Evolutionary conservation across 2,329 filamentous ascomycete genomes (phyloP).

Genomic region (Fusarium musae): DNA sequence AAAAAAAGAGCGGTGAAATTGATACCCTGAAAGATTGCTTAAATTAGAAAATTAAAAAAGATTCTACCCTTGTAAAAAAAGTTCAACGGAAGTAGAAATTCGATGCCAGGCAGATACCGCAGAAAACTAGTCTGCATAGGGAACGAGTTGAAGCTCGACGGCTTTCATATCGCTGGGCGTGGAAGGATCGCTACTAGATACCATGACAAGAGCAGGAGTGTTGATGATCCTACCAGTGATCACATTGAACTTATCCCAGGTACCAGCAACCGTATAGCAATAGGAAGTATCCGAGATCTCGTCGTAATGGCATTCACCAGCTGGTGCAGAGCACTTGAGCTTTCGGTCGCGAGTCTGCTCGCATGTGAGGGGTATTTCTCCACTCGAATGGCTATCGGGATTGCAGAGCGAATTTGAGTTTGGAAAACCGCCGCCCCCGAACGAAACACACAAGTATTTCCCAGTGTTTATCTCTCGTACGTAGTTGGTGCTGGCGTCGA

Average conservation of each 20-base stretch:
- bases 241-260: neutral
- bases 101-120: fast-evolving
- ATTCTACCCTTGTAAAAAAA: fast-evolving
- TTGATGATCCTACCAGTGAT: neutral
- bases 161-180: neutral
- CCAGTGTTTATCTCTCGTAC: neutral
- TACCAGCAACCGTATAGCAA: neutral
- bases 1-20: neutral
- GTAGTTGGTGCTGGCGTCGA: neutral
- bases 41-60: neutral
- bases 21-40: too few relatives aligned
- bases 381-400: fast-evolving
- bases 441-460: neutral
- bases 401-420: neutral
- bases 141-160: neutral
- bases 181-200: neutral
- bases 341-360: neutral
- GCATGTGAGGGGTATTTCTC: fast-evolving
- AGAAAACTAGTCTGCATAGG: neutral
- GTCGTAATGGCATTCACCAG: neutral
- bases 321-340: neutral
- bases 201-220: neutral
- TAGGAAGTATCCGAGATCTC: neutral
- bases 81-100: too few relatives aligned
- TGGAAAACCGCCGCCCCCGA: neutral